Percentiles rank a stretch among this genome's conserved stretches.
Conservation (phyloP, 139 green algal species). For the Chlorella sp. region DNA sequence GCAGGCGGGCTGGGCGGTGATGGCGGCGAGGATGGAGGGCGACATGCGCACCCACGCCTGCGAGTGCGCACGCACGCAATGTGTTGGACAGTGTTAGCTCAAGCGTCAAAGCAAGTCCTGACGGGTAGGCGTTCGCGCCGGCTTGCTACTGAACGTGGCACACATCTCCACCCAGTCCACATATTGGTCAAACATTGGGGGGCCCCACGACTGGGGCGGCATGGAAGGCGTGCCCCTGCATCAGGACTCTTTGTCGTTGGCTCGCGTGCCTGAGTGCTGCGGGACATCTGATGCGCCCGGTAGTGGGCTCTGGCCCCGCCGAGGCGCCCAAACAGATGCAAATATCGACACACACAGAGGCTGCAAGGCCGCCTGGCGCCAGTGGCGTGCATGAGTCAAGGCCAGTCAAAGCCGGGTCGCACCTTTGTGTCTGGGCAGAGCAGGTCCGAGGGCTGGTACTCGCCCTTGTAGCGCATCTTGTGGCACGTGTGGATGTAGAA, state of each 20-base stretch:
- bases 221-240: too few species aligned
- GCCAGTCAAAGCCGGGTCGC: neutral
- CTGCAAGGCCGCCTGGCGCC: neutral
- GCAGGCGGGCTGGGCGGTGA: neutral
- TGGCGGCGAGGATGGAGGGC: neutral
- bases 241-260: too few species aligned
- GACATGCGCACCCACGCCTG: neutral
- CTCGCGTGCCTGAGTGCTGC: too few species aligned
- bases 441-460: conserved; percentile 83
- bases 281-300: too few species aligned
- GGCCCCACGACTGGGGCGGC: too few species aligned
- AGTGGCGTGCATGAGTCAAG: neutral
- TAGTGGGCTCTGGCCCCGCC: neutral
- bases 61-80: neutral
- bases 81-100: too few species aligned
- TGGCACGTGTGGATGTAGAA: conserved; percentile 94
- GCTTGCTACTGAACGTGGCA: too few species aligned
- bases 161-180: too few species aligned
- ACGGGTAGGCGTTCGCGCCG: too few species aligned
- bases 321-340: neutral
- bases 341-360: neutral
- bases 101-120: too few species aligned
- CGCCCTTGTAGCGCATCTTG: conserved; percentile 85
- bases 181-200: too few species aligned
- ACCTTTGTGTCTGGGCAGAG: conserved; percentile 68